These are phyloP conservation scores for Kwoniella shivajii DNA, from an alignment of 1,284 basidiomycete genomes.

Conservation along the genomic window DNA sequence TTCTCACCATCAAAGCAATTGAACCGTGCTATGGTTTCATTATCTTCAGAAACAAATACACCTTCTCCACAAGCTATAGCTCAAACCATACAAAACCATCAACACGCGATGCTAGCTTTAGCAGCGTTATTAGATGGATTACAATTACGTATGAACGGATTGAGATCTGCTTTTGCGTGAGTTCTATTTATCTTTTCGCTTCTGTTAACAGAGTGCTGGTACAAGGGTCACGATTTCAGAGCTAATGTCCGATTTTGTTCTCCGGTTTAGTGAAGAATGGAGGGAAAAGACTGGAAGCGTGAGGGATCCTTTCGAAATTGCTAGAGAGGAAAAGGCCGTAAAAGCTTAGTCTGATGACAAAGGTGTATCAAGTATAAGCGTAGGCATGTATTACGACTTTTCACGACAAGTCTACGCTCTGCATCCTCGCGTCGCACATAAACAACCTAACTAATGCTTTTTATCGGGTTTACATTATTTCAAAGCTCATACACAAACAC, in stretches of 20 bases:
- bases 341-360: conserved; percentile 10
- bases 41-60: conserved; percentile 33
- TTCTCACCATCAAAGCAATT: too few species aligned
- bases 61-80: conserved; percentile 47
- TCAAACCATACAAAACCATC: conserved; percentile 50
- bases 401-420: too few species aligned
- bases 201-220: too few species aligned
- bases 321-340: conserved; percentile 40
- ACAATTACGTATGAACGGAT: conserved; percentile 37
- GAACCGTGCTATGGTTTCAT: conserved; percentile 36
- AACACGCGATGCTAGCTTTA: conserved; percentile 42
- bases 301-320: conserved; percentile 50
- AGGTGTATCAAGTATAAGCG: neutral
- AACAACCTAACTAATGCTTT: too few species aligned
- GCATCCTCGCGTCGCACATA: too few species aligned
- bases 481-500: too few species aligned
- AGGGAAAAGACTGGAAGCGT: conserved; percentile 43
- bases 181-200: too few species aligned
- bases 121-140: conserved; percentile 45
- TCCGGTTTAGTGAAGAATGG: conserved; percentile 32
- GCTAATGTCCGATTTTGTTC: too few species aligned
- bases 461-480: too few species aligned
- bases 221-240: too few species aligned
- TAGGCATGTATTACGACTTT: neutral
- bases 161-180: conserved; percentile 38